phyloP scores from a whole-genome alignment of 2,329 filamentous ascomycete genomes.

The Aspergillus cejpii region DNA sequence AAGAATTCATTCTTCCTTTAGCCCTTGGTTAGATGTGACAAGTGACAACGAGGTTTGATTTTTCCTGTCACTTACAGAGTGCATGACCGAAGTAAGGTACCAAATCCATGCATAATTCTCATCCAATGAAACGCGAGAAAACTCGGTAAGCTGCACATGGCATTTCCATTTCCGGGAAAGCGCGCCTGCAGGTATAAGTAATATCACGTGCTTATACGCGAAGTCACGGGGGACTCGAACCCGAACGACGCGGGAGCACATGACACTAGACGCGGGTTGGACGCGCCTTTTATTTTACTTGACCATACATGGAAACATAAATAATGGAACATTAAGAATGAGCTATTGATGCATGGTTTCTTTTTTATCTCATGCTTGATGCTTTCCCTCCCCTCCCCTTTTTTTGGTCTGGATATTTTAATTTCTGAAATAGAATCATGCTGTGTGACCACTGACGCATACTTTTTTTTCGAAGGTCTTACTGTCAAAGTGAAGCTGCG shows the following conservation, averaged over 20 bases:
- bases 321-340: too few species aligned
- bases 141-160: conserved; percentile 13
- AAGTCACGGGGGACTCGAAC: conserved; percentile 19
- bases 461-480: conserved; percentile 11
- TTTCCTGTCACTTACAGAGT: neutral
- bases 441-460: conserved; percentile 13
- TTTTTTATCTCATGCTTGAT: neutral
- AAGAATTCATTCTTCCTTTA: too few species aligned
- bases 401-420: neutral
- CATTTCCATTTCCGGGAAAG: conserved; percentile 8
- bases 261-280: conserved; percentile 17
- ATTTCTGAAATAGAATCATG: conserved; percentile 6
- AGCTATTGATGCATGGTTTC: neutral
- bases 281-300: conserved; percentile 16
- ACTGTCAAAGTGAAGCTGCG: conserved; percentile 14
- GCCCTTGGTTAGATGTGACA: too few species aligned
- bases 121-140: conserved; percentile 12
- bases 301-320: too few species aligned
- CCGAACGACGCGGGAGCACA: conserved; percentile 15
- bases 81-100: neutral
- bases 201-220: conserved; percentile 16
- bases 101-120: neutral
- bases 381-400: neutral
- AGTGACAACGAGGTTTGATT: neutral
- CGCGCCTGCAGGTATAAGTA: conserved; percentile 1